Conservation (phyloP, 2,329 filamentous ascomycete species). For the Ustulina deusta region DNA sequence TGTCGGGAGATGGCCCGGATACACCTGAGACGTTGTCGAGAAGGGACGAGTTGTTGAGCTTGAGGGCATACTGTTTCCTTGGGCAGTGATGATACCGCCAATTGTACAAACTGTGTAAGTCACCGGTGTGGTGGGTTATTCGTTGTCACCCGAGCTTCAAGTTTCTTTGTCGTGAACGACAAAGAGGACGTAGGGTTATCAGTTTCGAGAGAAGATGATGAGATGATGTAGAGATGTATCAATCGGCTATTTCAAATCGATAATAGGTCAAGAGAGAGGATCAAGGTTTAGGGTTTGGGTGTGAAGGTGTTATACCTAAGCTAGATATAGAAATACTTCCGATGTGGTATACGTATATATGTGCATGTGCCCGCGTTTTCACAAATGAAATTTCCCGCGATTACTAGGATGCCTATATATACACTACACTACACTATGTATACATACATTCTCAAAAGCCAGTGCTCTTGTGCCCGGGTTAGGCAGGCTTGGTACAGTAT, state of each 20-base stretch:
- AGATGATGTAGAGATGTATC: background rate
- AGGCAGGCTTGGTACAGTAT: conserved; percentile 2
- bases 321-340: conserved; percentile 12
- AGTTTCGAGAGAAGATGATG: background rate
- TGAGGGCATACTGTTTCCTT: conserved; percentile 33
- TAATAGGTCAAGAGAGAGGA: background rate
- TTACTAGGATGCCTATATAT: background rate
- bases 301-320: background rate
- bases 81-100: background rate
- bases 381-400: no score
- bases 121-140: background rate
- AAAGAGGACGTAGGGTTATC: background rate
- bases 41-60: conserved; percentile 42
- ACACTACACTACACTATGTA: no score
- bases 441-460: background rate
- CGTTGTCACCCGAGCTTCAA: background rate
- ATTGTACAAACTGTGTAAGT: background rate
- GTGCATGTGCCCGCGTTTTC: background rate
- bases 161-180: background rate
- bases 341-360: background rate
- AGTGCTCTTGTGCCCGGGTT: background rate
- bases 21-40: conserved; percentile 48
- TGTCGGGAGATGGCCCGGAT: conserved; percentile 49
- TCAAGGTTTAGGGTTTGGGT: conserved; percentile 1
- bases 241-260: background rate